A percentile compares a stretch with the other conserved stretches of the same genome.
Evolutionary conservation across 169 alveolate species (phyloP).

Genomic region (Fabrea salina): DNA sequence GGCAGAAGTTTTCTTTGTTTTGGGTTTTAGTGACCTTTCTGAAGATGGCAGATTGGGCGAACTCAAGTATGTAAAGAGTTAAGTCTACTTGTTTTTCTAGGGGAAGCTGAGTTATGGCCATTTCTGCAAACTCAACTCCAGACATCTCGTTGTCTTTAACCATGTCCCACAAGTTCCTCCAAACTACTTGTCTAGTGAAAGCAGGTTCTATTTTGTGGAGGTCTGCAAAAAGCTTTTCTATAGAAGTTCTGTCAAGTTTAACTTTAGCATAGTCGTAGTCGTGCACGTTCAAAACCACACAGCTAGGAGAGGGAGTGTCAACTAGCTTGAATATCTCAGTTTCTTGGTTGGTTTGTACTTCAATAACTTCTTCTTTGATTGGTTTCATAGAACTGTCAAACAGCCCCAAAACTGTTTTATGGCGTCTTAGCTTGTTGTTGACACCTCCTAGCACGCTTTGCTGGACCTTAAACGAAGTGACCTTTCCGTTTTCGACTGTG

Average conservation of each 20-base stretch:
- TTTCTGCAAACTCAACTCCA: slow-evolving; percentile 6
- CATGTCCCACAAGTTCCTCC: background rate
- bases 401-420: background rate
- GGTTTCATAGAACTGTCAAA: background rate
- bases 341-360: background rate
- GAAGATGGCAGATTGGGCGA: background rate
- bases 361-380: background rate
- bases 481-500: background rate
- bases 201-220: background rate
- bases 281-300: background rate
- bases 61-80: background rate
- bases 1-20: background rate
- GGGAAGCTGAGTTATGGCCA: background rate
- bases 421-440: background rate
- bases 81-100: background rate
- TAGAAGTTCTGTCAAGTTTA: background rate
- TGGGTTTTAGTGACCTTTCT: background rate
- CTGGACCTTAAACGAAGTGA: background rate
- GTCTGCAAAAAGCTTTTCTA: background rate
- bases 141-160: slow-evolving; percentile 12
- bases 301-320: slow-evolving; percentile 12
- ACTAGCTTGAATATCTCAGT: background rate
- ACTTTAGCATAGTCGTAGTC: background rate
- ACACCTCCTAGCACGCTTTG: background rate
- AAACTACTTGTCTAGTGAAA: background rate